Base-by-base conservation (phyloP, 495 filamentous ascomycete genomes). In the Pseudomonodictys pantanalensis region DNA sequence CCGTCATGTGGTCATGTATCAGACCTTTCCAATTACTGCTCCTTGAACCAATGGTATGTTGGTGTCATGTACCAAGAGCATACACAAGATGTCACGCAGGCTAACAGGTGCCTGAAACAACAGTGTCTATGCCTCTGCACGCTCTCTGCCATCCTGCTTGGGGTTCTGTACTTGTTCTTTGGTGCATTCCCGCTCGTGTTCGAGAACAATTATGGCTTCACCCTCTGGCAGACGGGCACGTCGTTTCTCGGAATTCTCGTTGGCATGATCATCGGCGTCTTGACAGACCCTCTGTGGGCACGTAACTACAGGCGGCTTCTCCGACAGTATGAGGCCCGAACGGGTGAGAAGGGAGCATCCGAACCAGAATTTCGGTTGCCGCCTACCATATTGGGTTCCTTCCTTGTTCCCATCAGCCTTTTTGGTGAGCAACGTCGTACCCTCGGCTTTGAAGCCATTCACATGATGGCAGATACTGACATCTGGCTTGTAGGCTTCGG, bases 91-190 rank as follows among this genome's bases (percentile, higher is more conserved):
- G 45, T 49, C 45, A 49, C 12, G 45, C 45, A 49, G 45, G 45
- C 45, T 49, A 49, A 49, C 20, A 49, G n/a, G 20, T 41, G 45
- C 45, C 45, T 49, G 45, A 49, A 49, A 49, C 45, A 49, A 49
- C 45, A 49, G 89, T 86, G 83, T 43, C 70, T 90, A 42, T 79
- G 86, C 52, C 84, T 97, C 26, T 95, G 91, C 69, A 67, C 91
- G 8, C 90, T 92, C 68, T 87, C 87, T 1, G 88, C 91, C 29
- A 78, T 97, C 23, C 77, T 96, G 8, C 78, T 97, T 2, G 92
- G 91, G 7, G 83, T 96, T 23, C 74, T 96, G 0, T 96, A 97
- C 66, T 82, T 97, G 3, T 97, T 96, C 76, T 96, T 97, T 69
- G 91, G 92, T 10, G 91, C 91, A 0, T 96, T 96, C 68, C 80